Percentiles rank a stretch among this genome's conserved stretches.
Conservation (phyloP, 1,284 basidiomycete species). For the Sphaerobolus stellatus region DNA sequence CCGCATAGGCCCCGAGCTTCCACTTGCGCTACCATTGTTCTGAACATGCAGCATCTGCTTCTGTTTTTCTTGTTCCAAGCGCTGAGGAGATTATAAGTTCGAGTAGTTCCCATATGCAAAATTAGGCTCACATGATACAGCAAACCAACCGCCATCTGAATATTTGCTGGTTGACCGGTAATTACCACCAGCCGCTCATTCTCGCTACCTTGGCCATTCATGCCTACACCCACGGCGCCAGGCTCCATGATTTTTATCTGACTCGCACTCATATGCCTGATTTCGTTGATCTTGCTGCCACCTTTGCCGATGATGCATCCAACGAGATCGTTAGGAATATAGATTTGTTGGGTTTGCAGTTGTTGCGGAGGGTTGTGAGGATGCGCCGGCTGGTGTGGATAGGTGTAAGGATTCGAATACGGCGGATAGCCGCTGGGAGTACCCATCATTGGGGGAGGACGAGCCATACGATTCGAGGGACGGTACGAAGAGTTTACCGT, state of each 20-base stretch:
- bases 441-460: slow-evolving; percentile 40
- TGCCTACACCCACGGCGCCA: slow-evolving; percentile 68
- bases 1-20: slow-evolving; percentile 9
- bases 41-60: slow-evolving; percentile 50
- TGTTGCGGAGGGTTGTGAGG: slow-evolving; percentile 48
- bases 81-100: slow-evolving; percentile 40
- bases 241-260: slow-evolving; percentile 99
- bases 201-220: slow-evolving; percentile 64
- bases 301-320: slow-evolving; percentile 99
- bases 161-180: slow-evolving; percentile 90
- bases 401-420: slow-evolving; percentile 42
- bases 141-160: slow-evolving; percentile 94
- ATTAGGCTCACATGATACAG: slow-evolving; percentile 75
- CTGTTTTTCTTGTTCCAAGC: slow-evolving; percentile 86
- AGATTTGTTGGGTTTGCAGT: slow-evolving; percentile 96
- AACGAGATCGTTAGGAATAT: slow-evolving; percentile 96
- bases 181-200: slow-evolving; percentile 92
- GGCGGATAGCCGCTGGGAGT: slow-evolving; percentile 62
- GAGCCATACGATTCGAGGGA: slow-evolving; percentile 52
- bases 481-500: slow-evolving; percentile 58
- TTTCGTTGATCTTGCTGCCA: slow-evolving; percentile 98
- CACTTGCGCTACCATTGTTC: background rate
- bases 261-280: slow-evolving; percentile 89
- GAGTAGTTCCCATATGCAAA: slow-evolving; percentile 5
- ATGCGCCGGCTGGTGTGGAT: slow-evolving; percentile 21